Conservation (phyloP, 2,329 filamentous ascomycete genomes). For the Trichoderma asperellum region DNA sequence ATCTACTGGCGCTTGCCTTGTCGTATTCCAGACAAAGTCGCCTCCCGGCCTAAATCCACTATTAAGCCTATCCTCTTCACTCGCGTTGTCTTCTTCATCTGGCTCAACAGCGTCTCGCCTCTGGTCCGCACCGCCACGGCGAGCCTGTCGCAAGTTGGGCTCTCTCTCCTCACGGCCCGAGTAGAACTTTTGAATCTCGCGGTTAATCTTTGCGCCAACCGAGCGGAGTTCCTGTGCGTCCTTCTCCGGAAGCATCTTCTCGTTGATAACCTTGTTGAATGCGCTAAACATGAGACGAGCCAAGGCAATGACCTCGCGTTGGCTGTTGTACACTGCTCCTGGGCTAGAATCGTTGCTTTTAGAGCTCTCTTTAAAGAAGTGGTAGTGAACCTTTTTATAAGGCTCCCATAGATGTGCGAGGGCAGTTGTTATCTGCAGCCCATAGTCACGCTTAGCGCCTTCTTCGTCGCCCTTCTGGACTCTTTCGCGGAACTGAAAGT, state of each 20-base stretch:
- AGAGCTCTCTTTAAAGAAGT: slow-evolving; percentile 40
- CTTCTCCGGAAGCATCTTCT: slow-evolving; percentile 45
- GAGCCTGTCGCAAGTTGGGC: slow-evolving; percentile 38
- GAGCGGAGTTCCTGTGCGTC: slow-evolving; percentile 42
- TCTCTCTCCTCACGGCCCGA: slow-evolving; percentile 41
- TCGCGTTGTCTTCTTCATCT: slow-evolving; percentile 33
- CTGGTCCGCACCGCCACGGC: not conserved
- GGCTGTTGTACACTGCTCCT: slow-evolving; percentile 40
- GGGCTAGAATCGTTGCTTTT: slow-evolving; percentile 31
- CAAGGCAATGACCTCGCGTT: slow-evolving; percentile 50
- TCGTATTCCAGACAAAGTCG: slow-evolving; percentile 43
- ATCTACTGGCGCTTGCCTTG: slow-evolving; percentile 25
- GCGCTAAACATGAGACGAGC: slow-evolving; percentile 52
- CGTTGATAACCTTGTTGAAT: slow-evolving; percentile 49
- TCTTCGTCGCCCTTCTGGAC: slow-evolving; percentile 39
- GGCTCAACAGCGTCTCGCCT: slow-evolving; percentile 28
- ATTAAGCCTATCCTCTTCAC: slow-evolving; percentile 27
- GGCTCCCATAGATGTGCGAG: slow-evolving; percentile 57
- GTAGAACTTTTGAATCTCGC: slow-evolving; percentile 45
- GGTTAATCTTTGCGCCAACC: slow-evolving; percentile 44
- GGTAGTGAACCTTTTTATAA: slow-evolving; percentile 47
- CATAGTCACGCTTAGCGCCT: slow-evolving; percentile 50
- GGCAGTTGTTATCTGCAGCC: slow-evolving; percentile 54
- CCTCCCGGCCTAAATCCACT: slow-evolving; percentile 29
- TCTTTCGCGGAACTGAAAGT: slow-evolving; percentile 45